These are phyloP conservation scores for Yamadazyma nakazawae DNA, from an alignment of 805 yeast genomes.

Conservation along the genomic window DNA sequence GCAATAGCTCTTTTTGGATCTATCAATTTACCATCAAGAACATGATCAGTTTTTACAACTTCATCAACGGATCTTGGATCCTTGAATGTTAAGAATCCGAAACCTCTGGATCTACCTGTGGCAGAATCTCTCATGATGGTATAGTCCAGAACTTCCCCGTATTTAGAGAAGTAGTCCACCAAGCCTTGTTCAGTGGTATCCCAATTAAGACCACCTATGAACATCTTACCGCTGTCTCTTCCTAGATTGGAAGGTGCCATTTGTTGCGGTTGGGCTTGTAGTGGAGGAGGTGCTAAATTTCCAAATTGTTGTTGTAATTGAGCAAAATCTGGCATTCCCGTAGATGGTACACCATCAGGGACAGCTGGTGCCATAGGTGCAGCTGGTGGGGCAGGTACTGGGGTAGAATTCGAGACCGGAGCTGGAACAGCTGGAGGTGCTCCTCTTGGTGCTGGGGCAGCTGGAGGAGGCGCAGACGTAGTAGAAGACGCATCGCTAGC, in stretches of 20 bases:
- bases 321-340: constrained; percentile 11
- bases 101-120: constrained; percentile 91
- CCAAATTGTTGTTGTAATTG: constrained; percentile 15
- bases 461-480: neutral
- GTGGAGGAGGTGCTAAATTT: constrained; percentile 15
- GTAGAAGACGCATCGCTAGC: constrained; percentile 7
- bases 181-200: constrained; percentile 90
- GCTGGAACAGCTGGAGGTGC: constrained; percentile 6
- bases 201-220: constrained; percentile 97
- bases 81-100: constrained; percentile 87
- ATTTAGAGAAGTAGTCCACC: constrained; percentile 77
- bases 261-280: constrained; percentile 14
- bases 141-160: constrained; percentile 83
- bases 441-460: neutral
- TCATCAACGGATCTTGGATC: constrained; percentile 80
- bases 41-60: constrained; percentile 82
- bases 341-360: constrained; percentile 5
- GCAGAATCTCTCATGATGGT: constrained; percentile 88
- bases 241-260: constrained; percentile 31
- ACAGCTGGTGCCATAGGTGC: neutral
- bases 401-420: constrained; percentile 5
- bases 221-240: constrained; percentile 82
- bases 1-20: constrained; percentile 98
- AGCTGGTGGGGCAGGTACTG: constrained; percentile 2
- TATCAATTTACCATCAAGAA: constrained; percentile 90